Evolutionary conservation across 352 stramenopile genomes (phyloP).

Genomic region (Aphanomyces astaci): DNA sequence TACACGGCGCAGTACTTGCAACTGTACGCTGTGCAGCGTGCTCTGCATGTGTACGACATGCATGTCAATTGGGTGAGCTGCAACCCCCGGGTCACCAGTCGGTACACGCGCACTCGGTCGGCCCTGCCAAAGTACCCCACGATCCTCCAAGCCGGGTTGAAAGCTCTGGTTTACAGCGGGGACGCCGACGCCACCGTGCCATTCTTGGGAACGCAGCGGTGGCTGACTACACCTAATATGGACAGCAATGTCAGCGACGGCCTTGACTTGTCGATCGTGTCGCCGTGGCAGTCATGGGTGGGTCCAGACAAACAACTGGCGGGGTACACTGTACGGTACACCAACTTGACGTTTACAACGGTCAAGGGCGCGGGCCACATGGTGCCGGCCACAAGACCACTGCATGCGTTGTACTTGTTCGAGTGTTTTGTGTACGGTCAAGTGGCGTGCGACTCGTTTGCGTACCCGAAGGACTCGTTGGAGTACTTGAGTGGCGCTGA

Average conservation of each 20-base stretch:
- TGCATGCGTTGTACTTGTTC: too few species aligned
- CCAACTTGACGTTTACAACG: slow-evolving; percentile 77
- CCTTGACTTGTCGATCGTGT: slow-evolving; percentile 38
- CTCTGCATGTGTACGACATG: slow-evolving; percentile 60
- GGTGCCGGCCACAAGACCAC: too few species aligned
- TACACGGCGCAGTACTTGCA: slow-evolving; percentile 75
- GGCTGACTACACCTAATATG: too few species aligned
- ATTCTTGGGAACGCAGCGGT: slow-evolving; percentile 35
- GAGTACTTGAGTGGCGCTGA: slow-evolving; percentile 26
- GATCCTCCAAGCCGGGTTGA: slow-evolving; percentile 28
- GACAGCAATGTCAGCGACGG: too few species aligned
- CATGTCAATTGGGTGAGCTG: slow-evolving; percentile 30
- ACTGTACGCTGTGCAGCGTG: slow-evolving; percentile 46
- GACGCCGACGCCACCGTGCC: slow-evolving; percentile 38
- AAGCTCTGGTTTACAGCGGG: slow-evolving; percentile 56
- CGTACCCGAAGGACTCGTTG: slow-evolving; percentile 39
- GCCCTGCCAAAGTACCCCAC: slow-evolving; percentile 32
- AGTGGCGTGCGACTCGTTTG: slow-evolving; percentile 39
- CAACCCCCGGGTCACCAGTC: slow-evolving; percentile 36
- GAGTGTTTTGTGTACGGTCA: too few species aligned
- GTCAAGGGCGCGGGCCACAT: too few species aligned
- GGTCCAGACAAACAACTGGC: slow-evolving; percentile 49
- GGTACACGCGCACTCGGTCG: slow-evolving; percentile 39
- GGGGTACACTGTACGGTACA: slow-evolving; percentile 76
- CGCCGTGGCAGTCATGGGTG: slow-evolving; percentile 39